Evolutionary conservation across 352 stramenopile genomes (phyloP), one percentile per base, ranked within the genome.

Genomic region (Phytophthora capsici): DNA sequence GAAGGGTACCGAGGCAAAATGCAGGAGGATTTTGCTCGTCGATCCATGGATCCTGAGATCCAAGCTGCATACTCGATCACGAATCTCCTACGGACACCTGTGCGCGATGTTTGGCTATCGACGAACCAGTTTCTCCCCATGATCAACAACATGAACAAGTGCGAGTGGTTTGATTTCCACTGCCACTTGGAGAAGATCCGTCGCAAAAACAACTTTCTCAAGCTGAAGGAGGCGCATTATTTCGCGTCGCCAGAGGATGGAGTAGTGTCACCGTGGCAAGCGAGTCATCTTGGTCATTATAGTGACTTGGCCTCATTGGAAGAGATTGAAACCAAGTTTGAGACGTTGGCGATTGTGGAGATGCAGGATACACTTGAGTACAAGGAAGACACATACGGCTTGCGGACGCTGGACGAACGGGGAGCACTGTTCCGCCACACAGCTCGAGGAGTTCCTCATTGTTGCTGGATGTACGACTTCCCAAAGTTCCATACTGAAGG

Each of bases 201-300:
- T 0, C 69, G 69, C 40, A 74, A 68, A 49, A 49, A 36, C 48
- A 78, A 80, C 23, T 84, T 80, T 44, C 49, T 68, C 14, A 72
- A 40, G 50, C 47, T 84, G 32, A 58, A 68, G 16, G 65, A 63
- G 14, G 78, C 66, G 6, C 71, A 86, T 16, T 84, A 76, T 49
- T 86, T 88, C 46, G 74, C 71, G 14, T 86, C 79, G 7, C 65
- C 76, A 0, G 32, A 63, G 9, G 77, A 88, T 51, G 75, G 69
- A 1, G 47, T 70, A 1, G 54, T 71, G 7, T 59, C 68, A 8
- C 78, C 76, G 3, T 88, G 74, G 67, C 75, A 88, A 60, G 49
- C 34, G 19, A 72, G 56, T 16, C 37, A 74, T 1, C 41, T 85
- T 10, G 71, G 66, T 4, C 69, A 73, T 17, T 86, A 84, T 64